Base-by-base conservation (phyloP, 805 yeast species). In the Starmerella etchellsii region DNA sequence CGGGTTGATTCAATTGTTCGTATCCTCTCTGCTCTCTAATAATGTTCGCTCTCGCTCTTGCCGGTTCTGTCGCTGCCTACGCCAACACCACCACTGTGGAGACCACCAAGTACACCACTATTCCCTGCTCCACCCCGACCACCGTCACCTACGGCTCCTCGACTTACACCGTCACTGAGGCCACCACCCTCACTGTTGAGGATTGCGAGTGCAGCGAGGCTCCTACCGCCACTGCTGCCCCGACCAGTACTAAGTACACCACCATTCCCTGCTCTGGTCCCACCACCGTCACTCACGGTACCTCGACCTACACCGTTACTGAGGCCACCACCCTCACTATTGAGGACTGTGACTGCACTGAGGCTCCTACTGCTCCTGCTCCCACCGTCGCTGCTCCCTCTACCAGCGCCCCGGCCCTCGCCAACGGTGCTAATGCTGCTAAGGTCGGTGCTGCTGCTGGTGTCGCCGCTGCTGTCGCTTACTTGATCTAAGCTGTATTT, bases 201-300 rank as follows among this genome's bases (percentile, higher is more conserved):
- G 70, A 69, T 69, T 62, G 62, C 63, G 74, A 83, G 56, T 69
- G 73, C 73, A 74, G 81, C 45, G 74, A 61, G 53, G 73, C 82
- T 46, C 76, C 83, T 59, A 77, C 33, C 32, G 37, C 43, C 14
- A 31, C 36, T 42, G 24, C 38, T 28, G 26, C 43, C 28, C 44
- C 37, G n/a, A 43, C 40, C 24, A 44, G 48, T 30, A 48, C 56
- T 30, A 39, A 47, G 23, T 53, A 42, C 44, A 38, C 44, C 35
- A 44, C 48, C 18, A 44, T 44, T 36, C 40, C 40, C 13, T 53
- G 57, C 49, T 47, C 54, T 20, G 35, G 36, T 20, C 47, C 54
- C 32, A 53, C 57, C 27, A 46, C 53, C 18, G 18, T 53, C 37
- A 39, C 51, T 29, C 39, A 42, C 39, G 46, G 46, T 29, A 29